phyloP scores from a whole-genome alignment of 2,329 filamentous ascomycete species.

The Fonsecaea pedrosoi region DNA sequence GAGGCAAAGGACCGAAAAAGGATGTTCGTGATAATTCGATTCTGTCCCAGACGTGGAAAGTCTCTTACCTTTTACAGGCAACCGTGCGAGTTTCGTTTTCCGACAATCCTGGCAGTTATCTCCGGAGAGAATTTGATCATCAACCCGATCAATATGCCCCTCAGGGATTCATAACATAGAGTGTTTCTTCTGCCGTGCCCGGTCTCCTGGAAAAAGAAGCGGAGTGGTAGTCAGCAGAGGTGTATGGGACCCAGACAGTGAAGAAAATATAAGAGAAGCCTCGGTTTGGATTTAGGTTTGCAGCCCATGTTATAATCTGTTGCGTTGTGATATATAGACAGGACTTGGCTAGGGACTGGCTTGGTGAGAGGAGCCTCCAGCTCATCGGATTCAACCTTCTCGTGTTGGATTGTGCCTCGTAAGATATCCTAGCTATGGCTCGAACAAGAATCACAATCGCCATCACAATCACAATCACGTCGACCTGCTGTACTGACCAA shows the following conservation, averaged over 20 bases:
- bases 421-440: background rate
- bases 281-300: background rate
- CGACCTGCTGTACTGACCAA: background rate
- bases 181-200: background rate
- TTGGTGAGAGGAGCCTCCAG: background rate
- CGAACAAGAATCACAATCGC: background rate
- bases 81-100: background rate
- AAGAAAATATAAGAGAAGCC: background rate
- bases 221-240: background rate
- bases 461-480: too few relatives aligned
- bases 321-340: background rate
- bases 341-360: background rate
- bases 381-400: background rate
- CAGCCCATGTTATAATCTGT: background rate
- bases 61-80: constrained; percentile 2
- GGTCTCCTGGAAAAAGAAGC: background rate
- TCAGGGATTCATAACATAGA: background rate
- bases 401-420: background rate
- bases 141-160: background rate
- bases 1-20: background rate
- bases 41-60: background rate
- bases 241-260: background rate
- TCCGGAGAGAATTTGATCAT: background rate
- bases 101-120: background rate
- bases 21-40: background rate